These are phyloP conservation scores for Fonsecaea erecta DNA, from an alignment of 2,329 filamentous ascomycete genomes.

Conservation along the genomic window DNA sequence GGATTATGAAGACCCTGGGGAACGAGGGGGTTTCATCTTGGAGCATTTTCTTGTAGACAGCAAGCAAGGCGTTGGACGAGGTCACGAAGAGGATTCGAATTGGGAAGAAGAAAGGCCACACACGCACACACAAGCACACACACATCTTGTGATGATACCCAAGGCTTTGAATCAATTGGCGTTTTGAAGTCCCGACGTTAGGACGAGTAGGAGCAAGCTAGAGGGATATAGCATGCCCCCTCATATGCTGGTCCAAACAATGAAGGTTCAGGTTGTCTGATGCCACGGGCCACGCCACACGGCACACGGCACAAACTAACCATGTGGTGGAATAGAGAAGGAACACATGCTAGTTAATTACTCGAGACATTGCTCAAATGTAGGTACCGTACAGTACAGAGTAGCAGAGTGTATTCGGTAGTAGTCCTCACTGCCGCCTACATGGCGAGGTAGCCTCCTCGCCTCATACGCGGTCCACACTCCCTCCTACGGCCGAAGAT, in stretches of 20 bases:
- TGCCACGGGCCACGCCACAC: too few species aligned
- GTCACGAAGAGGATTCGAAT: not conserved
- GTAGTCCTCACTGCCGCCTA: too few species aligned
- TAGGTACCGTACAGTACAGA: too few species aligned
- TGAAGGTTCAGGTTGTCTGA: not conserved
- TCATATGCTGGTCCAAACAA: not conserved
- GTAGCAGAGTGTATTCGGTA: too few species aligned
- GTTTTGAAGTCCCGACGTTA: constrained; percentile 11
- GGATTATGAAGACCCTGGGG: constrained; percentile 18
- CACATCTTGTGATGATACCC: constrained; percentile 19
- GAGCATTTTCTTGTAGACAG: constrained; percentile 2
- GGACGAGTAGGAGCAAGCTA: not conserved
- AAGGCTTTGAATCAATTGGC: constrained; percentile 5
- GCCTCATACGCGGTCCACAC: too few species aligned
- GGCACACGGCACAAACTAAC: too few species aligned
- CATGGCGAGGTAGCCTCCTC: too few species aligned
- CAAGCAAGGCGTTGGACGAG: constrained; percentile 2
- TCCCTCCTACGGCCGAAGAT: not conserved
- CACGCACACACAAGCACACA: too few species aligned
- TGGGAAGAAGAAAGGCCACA: not conserved
- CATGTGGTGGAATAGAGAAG: not conserved
- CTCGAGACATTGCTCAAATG: too few species aligned
- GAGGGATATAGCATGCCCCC: not conserved
- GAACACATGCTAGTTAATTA: too few species aligned
- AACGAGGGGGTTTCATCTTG: not conserved